Conservation (phyloP, 495 filamentous ascomycete genomes). For the Aspergillus steynii region DNA sequence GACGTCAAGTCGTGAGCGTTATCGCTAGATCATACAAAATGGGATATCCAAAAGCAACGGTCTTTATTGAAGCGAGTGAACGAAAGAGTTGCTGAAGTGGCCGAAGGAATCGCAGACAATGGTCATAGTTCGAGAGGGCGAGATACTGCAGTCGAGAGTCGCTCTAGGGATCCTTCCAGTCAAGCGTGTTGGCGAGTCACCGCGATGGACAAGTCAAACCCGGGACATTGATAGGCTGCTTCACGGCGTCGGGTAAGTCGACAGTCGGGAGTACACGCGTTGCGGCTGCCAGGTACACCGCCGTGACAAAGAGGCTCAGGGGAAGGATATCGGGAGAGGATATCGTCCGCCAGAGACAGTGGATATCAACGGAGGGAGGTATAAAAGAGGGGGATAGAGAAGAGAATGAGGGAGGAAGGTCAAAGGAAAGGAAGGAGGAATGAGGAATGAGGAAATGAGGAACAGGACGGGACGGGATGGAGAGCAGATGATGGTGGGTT, state of each 20-base stretch:
- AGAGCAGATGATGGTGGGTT: neutral
- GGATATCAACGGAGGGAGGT: conserved; percentile 6
- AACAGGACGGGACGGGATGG: conserved; percentile 3
- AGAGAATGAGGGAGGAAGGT: conserved; percentile 13
- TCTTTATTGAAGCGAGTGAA: conserved; percentile 5
- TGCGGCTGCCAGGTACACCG: conserved; percentile 17
- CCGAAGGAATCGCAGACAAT: conserved; percentile 15
- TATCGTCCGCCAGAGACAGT: neutral
- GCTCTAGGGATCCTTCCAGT: neutral
- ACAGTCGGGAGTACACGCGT: conserved; percentile 25
- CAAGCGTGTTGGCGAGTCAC: conserved; percentile 10
- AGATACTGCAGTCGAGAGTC: conserved; percentile 1
- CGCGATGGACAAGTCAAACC: conserved; percentile 10
- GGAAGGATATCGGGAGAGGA: neutral
- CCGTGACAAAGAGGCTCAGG: conserved; percentile 9
- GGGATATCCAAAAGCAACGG: conserved; percentile 23
- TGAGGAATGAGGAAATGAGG: conserved; percentile 2
- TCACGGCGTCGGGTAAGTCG: conserved; percentile 10
- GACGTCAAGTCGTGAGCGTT: conserved; percentile 48
- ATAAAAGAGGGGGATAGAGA: conserved; percentile 8
- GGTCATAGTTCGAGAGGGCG: conserved; percentile 29
- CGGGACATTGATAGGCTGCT: conserved; percentile 10
- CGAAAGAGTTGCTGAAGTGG: conserved; percentile 9
- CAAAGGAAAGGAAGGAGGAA: conserved; percentile 5
- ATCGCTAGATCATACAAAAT: conserved; percentile 31